A percentile compares a stretch with the other conserved stretches of the same genome.
Conservation (phyloP, 768 basidiomycete species). For the Podaxis sp. region DNA sequence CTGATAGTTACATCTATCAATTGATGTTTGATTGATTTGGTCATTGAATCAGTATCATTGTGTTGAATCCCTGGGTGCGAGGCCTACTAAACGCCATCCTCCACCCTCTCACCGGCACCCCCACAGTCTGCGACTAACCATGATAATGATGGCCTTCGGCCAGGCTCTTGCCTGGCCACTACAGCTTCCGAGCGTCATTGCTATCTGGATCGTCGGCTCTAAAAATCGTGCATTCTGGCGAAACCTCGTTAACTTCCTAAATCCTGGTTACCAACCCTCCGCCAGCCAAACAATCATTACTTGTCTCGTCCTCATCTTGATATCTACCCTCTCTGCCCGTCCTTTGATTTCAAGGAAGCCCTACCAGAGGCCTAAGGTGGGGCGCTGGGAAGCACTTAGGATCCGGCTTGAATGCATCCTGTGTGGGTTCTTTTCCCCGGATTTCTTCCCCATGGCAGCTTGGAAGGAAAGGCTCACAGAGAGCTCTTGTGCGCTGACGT, state of each 20-base stretch:
- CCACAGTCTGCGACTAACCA: too few species aligned
- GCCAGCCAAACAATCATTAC: neutral
- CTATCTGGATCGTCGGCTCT: neutral
- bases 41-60: too few species aligned
- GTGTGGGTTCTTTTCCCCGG: neutral
- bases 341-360: neutral
- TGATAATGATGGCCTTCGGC: neutral
- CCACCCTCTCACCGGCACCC: too few species aligned
- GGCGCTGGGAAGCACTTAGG: neutral
- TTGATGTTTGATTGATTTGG: too few species aligned
- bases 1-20: too few species aligned
- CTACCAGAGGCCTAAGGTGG: neutral
- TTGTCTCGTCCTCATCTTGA: neutral
- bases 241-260: neutral
- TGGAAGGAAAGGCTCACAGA: neutral
- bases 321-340: neutral
- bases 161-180: neutral
- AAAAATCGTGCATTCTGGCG: neutral
- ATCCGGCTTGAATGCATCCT: neutral
- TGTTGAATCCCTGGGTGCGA: too few species aligned
- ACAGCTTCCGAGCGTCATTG: neutral
- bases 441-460: neutral
- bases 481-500: neutral
- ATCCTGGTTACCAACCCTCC: neutral
- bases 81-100: too few species aligned